Base-by-base conservation (phyloP, 106 monocot genomes). In the Cymbidium sinense region DNA sequence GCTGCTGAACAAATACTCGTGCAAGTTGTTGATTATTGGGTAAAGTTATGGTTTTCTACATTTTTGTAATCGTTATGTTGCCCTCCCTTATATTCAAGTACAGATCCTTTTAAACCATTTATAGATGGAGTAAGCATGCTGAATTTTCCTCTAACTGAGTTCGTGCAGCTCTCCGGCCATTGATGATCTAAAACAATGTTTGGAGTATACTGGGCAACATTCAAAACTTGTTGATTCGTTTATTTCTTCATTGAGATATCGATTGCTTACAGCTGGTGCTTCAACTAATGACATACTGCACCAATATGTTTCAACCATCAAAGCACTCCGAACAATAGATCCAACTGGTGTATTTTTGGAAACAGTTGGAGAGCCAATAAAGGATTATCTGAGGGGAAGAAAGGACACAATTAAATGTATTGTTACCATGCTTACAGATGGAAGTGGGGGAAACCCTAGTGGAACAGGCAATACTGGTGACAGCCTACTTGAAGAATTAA, bases 351-450 rank as follows among this genome's bases (percentile, higher is more conserved):
- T 99, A 75, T 95, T 99, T 86, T 84, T 99, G 77, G 99, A 93
- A 84, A 88, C 99, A 79, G 94, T 99, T n/a, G 95, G 90, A 58
- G 92, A 99, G 80, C 99, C 94, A 77, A 95, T 99, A 75, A 82
- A 90, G 70, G 99, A 99, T 76, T 99, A 99, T 51, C 76, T 99
- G 75, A 94, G 87, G 77, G 87, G 95, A 77, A 92, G 99, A 79
- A 99, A 99, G 70, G 99, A 95, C 82, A 99, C 99, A 19, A 89
- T 99, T 78, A 99, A 99, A 86, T 99, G 99, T 84, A 99, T 99
- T 73, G 99, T 99, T 4, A 95, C 90, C 7, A 95, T 99, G 99
- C 90, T 99, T 81, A 99, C 94, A 41, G 99, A 94, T 86, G 94
- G 99, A 33, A 79, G 77, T 58, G 96, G 91, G 29, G 94, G 85